Evolutionary conservation across 2,329 filamentous ascomycete species (phyloP).

Genomic region (Curvularia eragrostidis): DNA sequence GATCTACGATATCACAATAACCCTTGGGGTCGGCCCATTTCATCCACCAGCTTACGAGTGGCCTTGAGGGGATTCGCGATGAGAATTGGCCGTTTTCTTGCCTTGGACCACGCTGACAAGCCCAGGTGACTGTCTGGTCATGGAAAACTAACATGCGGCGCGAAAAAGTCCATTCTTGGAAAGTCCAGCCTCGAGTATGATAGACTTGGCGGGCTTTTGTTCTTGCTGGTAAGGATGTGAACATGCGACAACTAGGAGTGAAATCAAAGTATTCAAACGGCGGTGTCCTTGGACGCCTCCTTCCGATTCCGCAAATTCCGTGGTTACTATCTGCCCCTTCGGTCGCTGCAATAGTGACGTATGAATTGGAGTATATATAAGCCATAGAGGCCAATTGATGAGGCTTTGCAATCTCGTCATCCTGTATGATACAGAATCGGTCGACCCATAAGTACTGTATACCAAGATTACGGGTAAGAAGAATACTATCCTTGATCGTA

Average conservation of each 20-base stretch:
- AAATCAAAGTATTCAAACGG: not conserved
- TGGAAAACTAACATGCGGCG: not conserved
- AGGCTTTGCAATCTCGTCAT: not conserved
- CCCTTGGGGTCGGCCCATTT: accelerated
- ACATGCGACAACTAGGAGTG: not conserved
- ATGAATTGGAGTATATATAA: not conserved
- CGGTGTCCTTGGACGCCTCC: not conserved
- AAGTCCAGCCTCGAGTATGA: not conserved
- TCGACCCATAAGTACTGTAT: not conserved
- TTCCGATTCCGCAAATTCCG: not conserved
- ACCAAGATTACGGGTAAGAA: not conserved
- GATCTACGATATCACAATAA: not conserved
- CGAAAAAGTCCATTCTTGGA: not conserved
- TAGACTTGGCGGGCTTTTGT: not conserved
- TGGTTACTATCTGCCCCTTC: not conserved
- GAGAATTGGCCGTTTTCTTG: not conserved
- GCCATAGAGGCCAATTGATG: not conserved
- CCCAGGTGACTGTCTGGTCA: not conserved
- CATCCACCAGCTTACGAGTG: not conserved
- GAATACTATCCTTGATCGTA: not conserved
- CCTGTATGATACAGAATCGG: constrained; percentile 1
- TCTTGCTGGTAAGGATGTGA: not conserved
- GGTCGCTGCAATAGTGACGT: not conserved
- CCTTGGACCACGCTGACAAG: not conserved
- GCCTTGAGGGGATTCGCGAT: not conserved